These are phyloP conservation scores for Rhododendron simsii DNA, from an alignment of 148 eudicot species.

Conservation along the genomic window DNA sequence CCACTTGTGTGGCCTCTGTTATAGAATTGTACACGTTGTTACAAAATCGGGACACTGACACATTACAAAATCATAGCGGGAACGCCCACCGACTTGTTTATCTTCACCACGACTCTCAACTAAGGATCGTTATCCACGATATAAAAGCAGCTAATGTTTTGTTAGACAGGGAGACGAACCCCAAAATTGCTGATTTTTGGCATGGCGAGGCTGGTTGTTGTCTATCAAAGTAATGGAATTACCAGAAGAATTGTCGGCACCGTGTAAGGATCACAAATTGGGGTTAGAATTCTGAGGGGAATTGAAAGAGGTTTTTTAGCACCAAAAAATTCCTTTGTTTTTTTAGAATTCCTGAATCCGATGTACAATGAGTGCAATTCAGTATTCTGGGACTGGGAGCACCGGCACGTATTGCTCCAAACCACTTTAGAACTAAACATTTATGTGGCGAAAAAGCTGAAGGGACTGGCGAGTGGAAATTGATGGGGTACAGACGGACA, in stretches of 20 bases:
- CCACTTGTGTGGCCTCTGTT: not conserved
- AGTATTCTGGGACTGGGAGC: too few relatives aligned
- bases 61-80: constrained; percentile 33
- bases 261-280: constrained; percentile 5
- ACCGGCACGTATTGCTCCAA: too few relatives aligned
- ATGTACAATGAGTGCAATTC: constrained; percentile 24
- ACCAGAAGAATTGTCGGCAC: constrained; percentile 32
- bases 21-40: not conserved
- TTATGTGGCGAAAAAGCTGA: too few relatives aligned
- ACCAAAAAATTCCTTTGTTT: not conserved
- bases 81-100: constrained; percentile 27
- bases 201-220: constrained; percentile 32
- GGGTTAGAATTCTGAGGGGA: too few relatives aligned
- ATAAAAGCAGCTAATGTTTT: constrained; percentile 38
- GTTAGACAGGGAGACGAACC: constrained; percentile 26
- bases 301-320: not conserved
- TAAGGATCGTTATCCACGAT: constrained; percentile 32
- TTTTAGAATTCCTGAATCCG: constrained; percentile 37
- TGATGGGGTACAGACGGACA: too few relatives aligned
- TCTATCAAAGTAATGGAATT: constrained; percentile 18
- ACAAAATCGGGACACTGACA: constrained; percentile 19
- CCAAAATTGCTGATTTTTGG: constrained; percentile 50
- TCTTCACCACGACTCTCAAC: constrained; percentile 37
- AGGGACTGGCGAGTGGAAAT: too few relatives aligned
- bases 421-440: too few relatives aligned